Evolutionary conservation across 257 asterid species (phyloP).

Genomic region (Schizonepeta tenuifolia): DNA sequence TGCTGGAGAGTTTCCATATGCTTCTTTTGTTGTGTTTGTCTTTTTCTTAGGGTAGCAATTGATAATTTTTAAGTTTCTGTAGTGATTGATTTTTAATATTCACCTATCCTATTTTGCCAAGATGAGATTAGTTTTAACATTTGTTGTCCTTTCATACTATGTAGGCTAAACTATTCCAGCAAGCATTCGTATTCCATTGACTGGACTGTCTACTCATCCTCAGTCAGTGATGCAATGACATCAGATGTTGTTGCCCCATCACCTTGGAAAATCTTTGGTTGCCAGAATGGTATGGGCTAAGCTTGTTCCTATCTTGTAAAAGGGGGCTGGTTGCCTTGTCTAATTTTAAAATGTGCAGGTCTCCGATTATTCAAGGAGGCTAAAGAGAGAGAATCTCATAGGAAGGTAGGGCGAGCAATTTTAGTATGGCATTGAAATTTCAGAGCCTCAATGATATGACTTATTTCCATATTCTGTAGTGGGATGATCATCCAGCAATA

Average conservation of each 20-base stretch:
- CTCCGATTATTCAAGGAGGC: constrained; percentile 94
- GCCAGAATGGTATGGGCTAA: constrained; percentile 79
- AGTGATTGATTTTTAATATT: neutral
- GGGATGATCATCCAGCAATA: constrained; percentile 95
- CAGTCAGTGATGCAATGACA: constrained; percentile 66
- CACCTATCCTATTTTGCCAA: neutral
- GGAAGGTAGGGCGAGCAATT: constrained; percentile 57
- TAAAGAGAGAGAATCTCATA: constrained; percentile 70
- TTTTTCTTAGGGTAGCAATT: neutral
- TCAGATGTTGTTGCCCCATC: constrained; percentile 95
- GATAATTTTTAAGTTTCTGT: neutral
- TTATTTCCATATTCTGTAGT: constrained; percentile 43
- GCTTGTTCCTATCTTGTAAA: constrained; percentile 24
- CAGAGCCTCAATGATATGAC: constrained; percentile 19
- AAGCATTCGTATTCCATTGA: constrained; percentile 62
- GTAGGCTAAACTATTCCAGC: constrained; percentile 65
- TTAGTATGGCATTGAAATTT: constrained; percentile 28
- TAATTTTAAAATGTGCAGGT: constrained; percentile 55
- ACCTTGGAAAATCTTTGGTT: constrained; percentile 96
- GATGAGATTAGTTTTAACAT: neutral
- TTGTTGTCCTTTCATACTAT: constrained; percentile 29
- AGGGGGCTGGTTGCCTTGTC: constrained; percentile 38
- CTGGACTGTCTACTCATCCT: constrained; percentile 83
- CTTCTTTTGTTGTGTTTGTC: neutral
- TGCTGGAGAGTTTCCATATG: constrained; percentile 27